A percentile compares a stretch with the other conserved stretches of the same genome.
Evolutionary conservation across 495 filamentous ascomycete genomes (phyloP).

Genomic region (Terfezia claveryi): DNA sequence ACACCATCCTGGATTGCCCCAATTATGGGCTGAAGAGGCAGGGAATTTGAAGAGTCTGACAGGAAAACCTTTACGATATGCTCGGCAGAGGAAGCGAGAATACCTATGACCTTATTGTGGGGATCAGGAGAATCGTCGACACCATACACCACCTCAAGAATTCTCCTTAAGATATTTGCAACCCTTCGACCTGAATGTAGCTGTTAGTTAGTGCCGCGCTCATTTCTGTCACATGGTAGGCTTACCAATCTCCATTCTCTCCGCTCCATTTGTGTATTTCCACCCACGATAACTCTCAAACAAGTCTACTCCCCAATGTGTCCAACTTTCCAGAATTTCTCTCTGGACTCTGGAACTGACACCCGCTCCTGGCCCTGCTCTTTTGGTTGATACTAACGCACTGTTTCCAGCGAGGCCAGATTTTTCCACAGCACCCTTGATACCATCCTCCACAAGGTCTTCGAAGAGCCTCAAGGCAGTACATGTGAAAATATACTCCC

Average conservation of each 20-base stretch:
- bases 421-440: constrained; percentile 17
- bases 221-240: background rate
- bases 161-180: constrained; percentile 41
- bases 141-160: constrained; percentile 49
- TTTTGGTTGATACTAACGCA: constrained; percentile 25
- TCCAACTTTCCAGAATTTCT: constrained; percentile 46
- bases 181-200: constrained; percentile 29
- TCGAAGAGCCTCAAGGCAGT: constrained; percentile 52
- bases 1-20: constrained; percentile 45
- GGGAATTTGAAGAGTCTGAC: constrained; percentile 39
- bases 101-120: constrained; percentile 36
- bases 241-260: constrained; percentile 37
- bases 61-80: constrained; percentile 60
- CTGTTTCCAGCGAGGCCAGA: constrained; percentile 13
- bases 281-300: constrained; percentile 63
- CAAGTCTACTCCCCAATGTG: constrained; percentile 50
- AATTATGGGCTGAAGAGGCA: constrained; percentile 59
- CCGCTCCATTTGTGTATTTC: constrained; percentile 48
- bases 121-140: constrained; percentile 37
- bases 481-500: constrained; percentile 54
- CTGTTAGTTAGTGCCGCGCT: background rate
- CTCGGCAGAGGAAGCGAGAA: constrained; percentile 44
- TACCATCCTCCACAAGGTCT: constrained; percentile 50
- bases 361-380: constrained; percentile 38
- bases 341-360: constrained; percentile 57